Conservation (phyloP, 2,329 filamentous ascomycete genomes). For the Calonectria hawksworthii region DNA sequence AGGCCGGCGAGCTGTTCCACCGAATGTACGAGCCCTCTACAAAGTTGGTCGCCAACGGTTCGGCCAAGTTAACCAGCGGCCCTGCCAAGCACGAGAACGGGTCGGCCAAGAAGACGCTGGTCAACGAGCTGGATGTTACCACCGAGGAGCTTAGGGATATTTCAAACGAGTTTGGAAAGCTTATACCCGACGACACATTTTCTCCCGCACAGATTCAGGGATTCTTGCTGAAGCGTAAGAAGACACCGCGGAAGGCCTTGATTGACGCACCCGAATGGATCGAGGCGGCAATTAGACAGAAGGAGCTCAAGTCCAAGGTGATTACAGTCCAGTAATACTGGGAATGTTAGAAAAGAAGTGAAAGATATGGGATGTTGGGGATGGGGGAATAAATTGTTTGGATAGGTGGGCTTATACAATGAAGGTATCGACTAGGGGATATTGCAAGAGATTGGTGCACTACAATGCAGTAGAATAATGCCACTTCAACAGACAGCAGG, state of each 20-base stretch:
- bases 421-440: background rate
- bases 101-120: slow-evolving; percentile 22
- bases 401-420: background rate
- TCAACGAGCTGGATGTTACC: slow-evolving; percentile 49
- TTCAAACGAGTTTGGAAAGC: slow-evolving; percentile 63
- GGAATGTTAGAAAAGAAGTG: background rate
- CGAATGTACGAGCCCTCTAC: slow-evolving; percentile 69
- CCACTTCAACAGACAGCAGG: background rate
- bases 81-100: slow-evolving; percentile 20
- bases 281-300: slow-evolving; percentile 63
- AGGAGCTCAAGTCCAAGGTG: slow-evolving; percentile 63
- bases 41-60: slow-evolving; percentile 24
- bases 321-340: slow-evolving; percentile 59
- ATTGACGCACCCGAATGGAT: slow-evolving; percentile 69
- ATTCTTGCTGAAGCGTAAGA: slow-evolving; percentile 74
- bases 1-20: slow-evolving; percentile 71
- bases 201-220: slow-evolving; percentile 76
- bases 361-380: background rate
- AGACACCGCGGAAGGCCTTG: slow-evolving; percentile 68
- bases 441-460: background rate
- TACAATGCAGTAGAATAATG: background rate
- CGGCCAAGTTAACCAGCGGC: slow-evolving; percentile 22
- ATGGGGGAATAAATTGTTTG: background rate
- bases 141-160: slow-evolving; percentile 59
- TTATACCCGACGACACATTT: slow-evolving; percentile 67